A percentile compares a stretch with the other conserved stretches of the same genome.
phyloP scores from a whole-genome alignment of 768 basidiomycete species.

The Boletus barrowsii region DNA sequence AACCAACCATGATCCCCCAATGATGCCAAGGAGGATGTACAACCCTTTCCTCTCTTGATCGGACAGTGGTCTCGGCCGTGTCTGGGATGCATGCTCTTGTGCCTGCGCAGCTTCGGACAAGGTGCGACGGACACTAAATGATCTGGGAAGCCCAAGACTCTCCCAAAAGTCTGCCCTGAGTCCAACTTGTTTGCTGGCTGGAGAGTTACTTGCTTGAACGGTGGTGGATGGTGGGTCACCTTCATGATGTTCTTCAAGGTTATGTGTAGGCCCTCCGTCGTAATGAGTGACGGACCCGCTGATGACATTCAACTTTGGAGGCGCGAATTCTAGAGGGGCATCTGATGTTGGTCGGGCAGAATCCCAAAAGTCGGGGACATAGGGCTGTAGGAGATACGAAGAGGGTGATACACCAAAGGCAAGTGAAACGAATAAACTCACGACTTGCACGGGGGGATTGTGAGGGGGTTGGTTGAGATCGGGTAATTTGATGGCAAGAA shows the following conservation, averaged over 20 bases:
- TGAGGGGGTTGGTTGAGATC: slow-evolving; percentile 45
- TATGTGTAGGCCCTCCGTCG: slow-evolving; percentile 47
- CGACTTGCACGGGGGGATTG: slow-evolving; percentile 52
- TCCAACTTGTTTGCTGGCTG: slow-evolving; percentile 12
- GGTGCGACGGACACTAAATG: slow-evolving; percentile 24
- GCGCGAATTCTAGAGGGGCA: slow-evolving; percentile 22
- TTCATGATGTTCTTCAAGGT: slow-evolving; percentile 30
- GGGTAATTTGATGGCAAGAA: slow-evolving; percentile 55
- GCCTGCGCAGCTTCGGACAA: slow-evolving; percentile 13
- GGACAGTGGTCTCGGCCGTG: slow-evolving; percentile 35
- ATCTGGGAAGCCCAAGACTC: slow-evolving; percentile 35
- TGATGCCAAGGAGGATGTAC: slow-evolving; percentile 46
- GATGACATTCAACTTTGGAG: slow-evolving; percentile 51
- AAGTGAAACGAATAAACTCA: slow-evolving; percentile 34
- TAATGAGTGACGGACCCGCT: slow-evolving; percentile 45
- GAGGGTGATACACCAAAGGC: background rate
- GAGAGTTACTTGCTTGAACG: slow-evolving; percentile 11
- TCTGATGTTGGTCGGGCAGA: slow-evolving; percentile 40
- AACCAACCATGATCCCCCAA: slow-evolving; percentile 47
- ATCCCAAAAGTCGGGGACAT: slow-evolving; percentile 56
- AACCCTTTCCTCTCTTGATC: slow-evolving; percentile 46
- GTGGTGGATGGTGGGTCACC: background rate
- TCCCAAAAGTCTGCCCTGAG: slow-evolving; percentile 37
- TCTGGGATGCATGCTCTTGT: slow-evolving; percentile 12
- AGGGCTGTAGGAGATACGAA: slow-evolving; percentile 42